Conservation (phyloP, 352 stramenopile genomes). For the Achlya hypogyna region DNA sequence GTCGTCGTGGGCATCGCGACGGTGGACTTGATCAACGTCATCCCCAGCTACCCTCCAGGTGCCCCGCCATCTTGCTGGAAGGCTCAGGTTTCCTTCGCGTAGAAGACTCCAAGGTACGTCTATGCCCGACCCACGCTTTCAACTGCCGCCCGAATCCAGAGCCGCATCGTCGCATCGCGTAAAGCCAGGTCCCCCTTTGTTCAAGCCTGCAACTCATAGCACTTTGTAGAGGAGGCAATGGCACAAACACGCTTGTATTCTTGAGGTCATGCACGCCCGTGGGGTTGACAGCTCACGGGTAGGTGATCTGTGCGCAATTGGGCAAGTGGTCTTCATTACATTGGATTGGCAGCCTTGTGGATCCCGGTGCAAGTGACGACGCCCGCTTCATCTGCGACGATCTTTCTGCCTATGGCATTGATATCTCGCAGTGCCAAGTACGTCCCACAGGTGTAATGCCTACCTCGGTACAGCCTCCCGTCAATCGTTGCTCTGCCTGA, state of each 20-base stretch:
- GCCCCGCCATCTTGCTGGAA: background rate
- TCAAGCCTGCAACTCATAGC: background rate
- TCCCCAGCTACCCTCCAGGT: background rate
- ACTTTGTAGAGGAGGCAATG: background rate
- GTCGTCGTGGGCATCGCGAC: conserved; percentile 10
- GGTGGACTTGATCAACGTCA: background rate
- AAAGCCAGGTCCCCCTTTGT: background rate
- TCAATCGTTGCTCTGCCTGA: background rate
- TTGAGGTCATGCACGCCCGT: too few relatives aligned
- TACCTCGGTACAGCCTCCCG: background rate
- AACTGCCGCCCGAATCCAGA: background rate
- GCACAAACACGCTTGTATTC: too few relatives aligned
- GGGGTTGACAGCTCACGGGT: too few relatives aligned
- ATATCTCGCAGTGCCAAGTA: background rate
- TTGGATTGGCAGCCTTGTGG: conserved; percentile 1
- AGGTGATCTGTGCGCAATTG: conserved; percentile 1
- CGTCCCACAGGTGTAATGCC: background rate
- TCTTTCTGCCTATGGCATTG: background rate
- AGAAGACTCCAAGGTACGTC: conserved; percentile 14
- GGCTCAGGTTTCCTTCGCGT: background rate
- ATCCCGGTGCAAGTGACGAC: background rate
- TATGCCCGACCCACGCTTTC: background rate
- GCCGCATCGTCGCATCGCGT: background rate
- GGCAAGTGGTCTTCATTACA: background rate
- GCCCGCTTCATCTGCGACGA: conserved; percentile 4